Conservation (phyloP, 345 rosid species). For the Acer saccharum region DNA sequence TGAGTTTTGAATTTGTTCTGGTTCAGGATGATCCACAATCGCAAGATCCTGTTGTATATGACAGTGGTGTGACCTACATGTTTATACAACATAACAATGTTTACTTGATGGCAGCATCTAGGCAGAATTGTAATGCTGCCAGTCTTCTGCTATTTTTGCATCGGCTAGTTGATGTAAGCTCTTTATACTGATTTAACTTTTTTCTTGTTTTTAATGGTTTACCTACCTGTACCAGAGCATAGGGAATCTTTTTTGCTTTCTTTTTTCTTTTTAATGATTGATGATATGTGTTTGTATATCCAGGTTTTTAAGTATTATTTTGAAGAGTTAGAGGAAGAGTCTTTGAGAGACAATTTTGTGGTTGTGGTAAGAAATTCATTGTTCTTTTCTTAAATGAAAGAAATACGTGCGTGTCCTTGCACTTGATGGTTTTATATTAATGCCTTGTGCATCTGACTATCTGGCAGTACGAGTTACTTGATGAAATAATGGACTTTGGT, state of each 20-base stretch:
- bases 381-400: neutral
- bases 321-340: slow-evolving; percentile 81
- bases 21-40: slow-evolving; percentile 67
- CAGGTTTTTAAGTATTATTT: slow-evolving; percentile 85
- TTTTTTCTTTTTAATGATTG: neutral
- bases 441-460: slow-evolving; percentile 24
- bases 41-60: slow-evolving; percentile 77
- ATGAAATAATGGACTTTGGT: slow-evolving; percentile 91
- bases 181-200: neutral
- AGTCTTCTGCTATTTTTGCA: slow-evolving; percentile 65
- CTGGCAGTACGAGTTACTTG: slow-evolving; percentile 82
- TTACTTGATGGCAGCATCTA: slow-evolving; percentile 65
- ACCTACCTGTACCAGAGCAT: neutral
- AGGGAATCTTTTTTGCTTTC: neutral
- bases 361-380: slow-evolving; percentile 57
- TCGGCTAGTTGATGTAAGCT: slow-evolving; percentile 61
- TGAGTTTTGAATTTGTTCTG: slow-evolving; percentile 16
- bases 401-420: neutral
- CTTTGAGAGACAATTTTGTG: slow-evolving; percentile 78
- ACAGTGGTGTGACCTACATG: slow-evolving; percentile 70
- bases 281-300: neutral
- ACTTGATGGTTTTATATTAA: slow-evolving; percentile 3
- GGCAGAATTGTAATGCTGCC: slow-evolving; percentile 81
- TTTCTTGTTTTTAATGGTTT: neutral
- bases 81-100: slow-evolving; percentile 71